Percentiles rank a stretch among this genome's conserved stretches.
Conservation (phyloP, 441 rosid species). For the Kokia cookei region DNA sequence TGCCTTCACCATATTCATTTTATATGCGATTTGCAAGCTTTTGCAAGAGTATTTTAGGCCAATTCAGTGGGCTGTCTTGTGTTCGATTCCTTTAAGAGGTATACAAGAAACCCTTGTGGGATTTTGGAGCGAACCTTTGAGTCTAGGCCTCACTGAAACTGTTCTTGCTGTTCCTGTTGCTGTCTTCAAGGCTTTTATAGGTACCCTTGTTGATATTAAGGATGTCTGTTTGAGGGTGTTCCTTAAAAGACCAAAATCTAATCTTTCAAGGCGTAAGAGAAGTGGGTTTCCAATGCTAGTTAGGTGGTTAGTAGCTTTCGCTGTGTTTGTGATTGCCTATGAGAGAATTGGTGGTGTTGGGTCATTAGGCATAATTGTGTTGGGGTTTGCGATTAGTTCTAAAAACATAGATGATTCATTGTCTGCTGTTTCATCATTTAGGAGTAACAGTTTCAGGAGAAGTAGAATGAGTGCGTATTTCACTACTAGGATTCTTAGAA, state of each 20-base stretch:
- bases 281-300: slow-evolving; percentile 70
- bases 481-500: slow-evolving; percentile 71
- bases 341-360: slow-evolving; percentile 69
- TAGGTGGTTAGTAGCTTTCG: slow-evolving; percentile 72
- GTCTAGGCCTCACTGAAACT: slow-evolving; percentile 82
- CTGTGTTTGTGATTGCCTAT: slow-evolving; percentile 71
- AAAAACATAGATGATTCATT: slow-evolving; percentile 60
- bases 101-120: slow-evolving; percentile 77
- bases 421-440: slow-evolving; percentile 64
- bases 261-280: slow-evolving; percentile 21
- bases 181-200: slow-evolving; percentile 59
- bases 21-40: slow-evolving; percentile 70
- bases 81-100: slow-evolving; percentile 90
- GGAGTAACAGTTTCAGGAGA: slow-evolving; percentile 57
- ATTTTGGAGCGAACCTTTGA: slow-evolving; percentile 82
- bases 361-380: slow-evolving; percentile 52
- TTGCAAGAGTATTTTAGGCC: slow-evolving; percentile 83
- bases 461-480: slow-evolving; percentile 54
- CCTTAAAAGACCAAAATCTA: slow-evolving; percentile 42
- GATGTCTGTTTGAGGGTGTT: slow-evolving; percentile 50
- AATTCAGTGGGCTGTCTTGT: slow-evolving; percentile 91
- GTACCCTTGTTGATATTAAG: slow-evolving; percentile 73
- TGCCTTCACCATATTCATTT: slow-evolving; percentile 57
- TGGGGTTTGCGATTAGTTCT: slow-evolving; percentile 61
- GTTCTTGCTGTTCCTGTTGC: slow-evolving; percentile 78